Conservation (phyloP, 2,329 filamentous ascomycete genomes). For the Ascochyta fabae region DNA sequence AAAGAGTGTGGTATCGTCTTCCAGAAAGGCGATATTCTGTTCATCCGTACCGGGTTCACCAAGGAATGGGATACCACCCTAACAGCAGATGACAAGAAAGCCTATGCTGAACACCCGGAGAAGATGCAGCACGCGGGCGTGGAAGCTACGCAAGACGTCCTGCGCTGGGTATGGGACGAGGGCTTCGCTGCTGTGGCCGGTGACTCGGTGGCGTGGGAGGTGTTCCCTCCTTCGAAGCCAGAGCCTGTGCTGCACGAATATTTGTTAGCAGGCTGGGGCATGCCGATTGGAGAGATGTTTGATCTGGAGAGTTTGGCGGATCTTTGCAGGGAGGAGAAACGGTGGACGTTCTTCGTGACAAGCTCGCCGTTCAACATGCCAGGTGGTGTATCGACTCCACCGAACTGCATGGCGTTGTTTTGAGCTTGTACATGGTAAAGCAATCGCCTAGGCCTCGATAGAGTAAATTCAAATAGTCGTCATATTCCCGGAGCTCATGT, state of each 20-base stretch:
- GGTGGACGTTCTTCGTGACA: constrained; percentile 55
- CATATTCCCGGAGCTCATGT: not conserved
- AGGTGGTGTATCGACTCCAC: constrained; percentile 45
- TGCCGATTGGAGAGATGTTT: constrained; percentile 49
- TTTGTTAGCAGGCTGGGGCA: constrained; percentile 56
- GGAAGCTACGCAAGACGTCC: constrained; percentile 28
- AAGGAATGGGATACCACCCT: constrained; percentile 22
- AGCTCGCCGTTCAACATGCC: constrained; percentile 53
- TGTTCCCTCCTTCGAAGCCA: constrained; percentile 35
- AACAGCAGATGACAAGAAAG: constrained; percentile 15
- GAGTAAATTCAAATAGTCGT: not conserved
- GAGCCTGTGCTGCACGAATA: constrained; percentile 24
- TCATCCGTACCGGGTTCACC: constrained; percentile 28
- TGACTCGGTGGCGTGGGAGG: constrained; percentile 48
- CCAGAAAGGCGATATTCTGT: constrained; percentile 28
- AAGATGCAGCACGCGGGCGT: constrained; percentile 42
- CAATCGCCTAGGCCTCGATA: not conserved
- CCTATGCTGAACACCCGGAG: constrained; percentile 30
- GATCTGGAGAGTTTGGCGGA: constrained; percentile 55
- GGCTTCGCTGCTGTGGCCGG: constrained; percentile 40
- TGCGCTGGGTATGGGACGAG: constrained; percentile 44
- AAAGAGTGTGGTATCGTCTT: constrained; percentile 20
- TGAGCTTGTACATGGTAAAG: constrained; percentile 17
- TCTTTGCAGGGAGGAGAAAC: constrained; percentile 45
- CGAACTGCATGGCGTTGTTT: constrained; percentile 46